Conservation (phyloP, 805 yeast genomes). For the Spathaspora arborariae region DNA sequence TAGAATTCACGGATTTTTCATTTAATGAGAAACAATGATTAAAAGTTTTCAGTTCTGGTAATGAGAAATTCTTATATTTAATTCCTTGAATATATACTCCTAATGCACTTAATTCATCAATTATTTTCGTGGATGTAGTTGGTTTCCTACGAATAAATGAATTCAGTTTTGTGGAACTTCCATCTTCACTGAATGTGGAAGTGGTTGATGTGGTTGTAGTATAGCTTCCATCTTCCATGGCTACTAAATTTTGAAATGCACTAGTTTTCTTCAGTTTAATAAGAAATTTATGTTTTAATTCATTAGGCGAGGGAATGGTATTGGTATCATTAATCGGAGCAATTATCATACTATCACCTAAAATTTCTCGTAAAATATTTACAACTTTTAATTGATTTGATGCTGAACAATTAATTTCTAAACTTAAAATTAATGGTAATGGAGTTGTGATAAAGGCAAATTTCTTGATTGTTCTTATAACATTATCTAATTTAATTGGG, state of each 20-base stretch:
- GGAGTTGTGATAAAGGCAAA: slow-evolving; percentile 89
- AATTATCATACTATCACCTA: slow-evolving; percentile 56
- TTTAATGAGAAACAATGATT: slow-evolving; percentile 87
- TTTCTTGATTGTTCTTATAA: slow-evolving; percentile 67
- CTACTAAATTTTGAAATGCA: slow-evolving; percentile 11
- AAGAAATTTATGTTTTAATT: slow-evolving; percentile 65
- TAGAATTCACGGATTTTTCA: slow-evolving; percentile 61
- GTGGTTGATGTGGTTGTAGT: slow-evolving; percentile 17
- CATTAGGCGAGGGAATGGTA: slow-evolving; percentile 67
- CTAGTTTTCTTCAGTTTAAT: slow-evolving; percentile 71
- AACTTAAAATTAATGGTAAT: slow-evolving; percentile 78
- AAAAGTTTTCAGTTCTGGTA: slow-evolving; percentile 76
- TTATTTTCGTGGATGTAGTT: slow-evolving; percentile 18
- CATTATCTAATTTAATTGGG: slow-evolving; percentile 65
- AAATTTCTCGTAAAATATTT: slow-evolving; percentile 46
- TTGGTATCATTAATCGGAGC: slow-evolving; percentile 30
- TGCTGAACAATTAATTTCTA: slow-evolving; percentile 76
- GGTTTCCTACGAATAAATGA: slow-evolving; percentile 22
- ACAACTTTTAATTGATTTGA: slow-evolving; percentile 64
- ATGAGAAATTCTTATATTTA: slow-evolving; percentile 75
- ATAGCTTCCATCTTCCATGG: slow-evolving; percentile 19
- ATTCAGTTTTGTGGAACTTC: slow-evolving; percentile 7
- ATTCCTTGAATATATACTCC: slow-evolving; percentile 74
- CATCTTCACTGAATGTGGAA: slow-evolving; percentile 40
- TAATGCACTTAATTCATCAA: slow-evolving; percentile 48